Percentiles rank a stretch among this genome's conserved stretches.
Evolutionary conservation across 169 alveolate species (phyloP).

Genomic region (Plasmodium inui): DNA sequence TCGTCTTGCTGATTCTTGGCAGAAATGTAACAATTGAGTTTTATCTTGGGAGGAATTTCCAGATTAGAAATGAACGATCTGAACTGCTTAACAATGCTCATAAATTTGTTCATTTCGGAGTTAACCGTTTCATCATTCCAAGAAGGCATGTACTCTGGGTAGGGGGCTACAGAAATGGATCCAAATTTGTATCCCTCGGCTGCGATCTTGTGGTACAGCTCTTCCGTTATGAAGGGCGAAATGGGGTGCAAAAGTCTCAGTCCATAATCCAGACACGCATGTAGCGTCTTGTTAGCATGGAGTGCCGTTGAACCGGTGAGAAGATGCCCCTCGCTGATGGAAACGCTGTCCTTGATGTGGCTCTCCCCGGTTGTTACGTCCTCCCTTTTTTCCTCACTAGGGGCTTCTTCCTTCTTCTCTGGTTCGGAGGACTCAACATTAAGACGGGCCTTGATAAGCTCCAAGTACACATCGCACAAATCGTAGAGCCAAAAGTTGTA

Average conservation of each 20-base stretch:
- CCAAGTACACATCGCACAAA: slow-evolving; percentile 98
- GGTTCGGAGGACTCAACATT: slow-evolving; percentile 6
- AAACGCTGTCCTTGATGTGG: slow-evolving; percentile 74
- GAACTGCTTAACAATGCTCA: slow-evolving; percentile 80
- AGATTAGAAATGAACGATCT: slow-evolving; percentile 84
- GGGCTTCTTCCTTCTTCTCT: neutral
- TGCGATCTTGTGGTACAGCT: slow-evolving; percentile 95
- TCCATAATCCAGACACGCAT: slow-evolving; percentile 88
- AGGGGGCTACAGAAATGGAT: slow-evolving; percentile 80
- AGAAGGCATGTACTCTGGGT: slow-evolving; percentile 73
- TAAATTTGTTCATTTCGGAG: slow-evolving; percentile 71
- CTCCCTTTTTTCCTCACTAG: slow-evolving; percentile 18
- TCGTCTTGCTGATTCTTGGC: slow-evolving; percentile 76
- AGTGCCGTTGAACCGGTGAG: neutral
- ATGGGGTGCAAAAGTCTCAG: slow-evolving; percentile 96
- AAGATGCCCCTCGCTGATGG: slow-evolving; percentile 57
- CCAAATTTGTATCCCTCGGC: slow-evolving; percentile 70
- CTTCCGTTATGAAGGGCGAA: slow-evolving; percentile 98
- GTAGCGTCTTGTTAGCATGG: slow-evolving; percentile 81
- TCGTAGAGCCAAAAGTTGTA: slow-evolving; percentile 97
- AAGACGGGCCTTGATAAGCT: slow-evolving; percentile 92
- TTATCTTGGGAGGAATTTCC: slow-evolving; percentile 84
- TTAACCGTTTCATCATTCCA: slow-evolving; percentile 71
- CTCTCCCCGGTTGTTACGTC: neutral
- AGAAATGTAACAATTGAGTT: slow-evolving; percentile 79